phyloP scores from a whole-genome alignment of 345 rosid species.

The Aquilaria malaccensis region DNA sequence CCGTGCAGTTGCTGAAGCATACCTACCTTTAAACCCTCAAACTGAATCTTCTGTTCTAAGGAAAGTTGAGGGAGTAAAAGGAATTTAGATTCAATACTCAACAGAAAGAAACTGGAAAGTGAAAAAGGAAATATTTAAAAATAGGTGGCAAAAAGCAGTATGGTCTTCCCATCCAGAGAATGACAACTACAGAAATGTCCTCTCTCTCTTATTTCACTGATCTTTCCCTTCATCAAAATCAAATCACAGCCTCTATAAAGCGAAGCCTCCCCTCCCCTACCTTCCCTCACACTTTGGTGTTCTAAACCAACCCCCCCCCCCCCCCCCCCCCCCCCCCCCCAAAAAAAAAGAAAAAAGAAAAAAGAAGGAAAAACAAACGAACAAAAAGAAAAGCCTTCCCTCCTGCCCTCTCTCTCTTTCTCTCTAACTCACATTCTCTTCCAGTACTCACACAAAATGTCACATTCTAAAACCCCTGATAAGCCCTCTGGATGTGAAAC shows the following conservation, averaged over 20 bases:
- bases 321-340: neutral
- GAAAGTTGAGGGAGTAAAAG: too few species aligned
- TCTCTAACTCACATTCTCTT: neutral
- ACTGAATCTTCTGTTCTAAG: too few species aligned
- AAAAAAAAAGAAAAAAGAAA: too few species aligned
- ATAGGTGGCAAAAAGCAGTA: conserved; percentile 25
- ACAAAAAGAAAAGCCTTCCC: neutral
- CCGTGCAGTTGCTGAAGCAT: too few species aligned
- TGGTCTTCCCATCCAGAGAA: conserved; percentile 24
- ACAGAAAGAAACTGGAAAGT: neutral
- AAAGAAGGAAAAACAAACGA: too few species aligned
- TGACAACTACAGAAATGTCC: conserved; percentile 18
- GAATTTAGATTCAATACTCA: neutral
- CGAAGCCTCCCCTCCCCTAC: conserved; percentile 9
- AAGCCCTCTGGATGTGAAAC: conserved; percentile 23
- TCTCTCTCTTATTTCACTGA: neutral
- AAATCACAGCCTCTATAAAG: conserved; percentile 32
- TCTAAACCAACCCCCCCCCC: neutral
- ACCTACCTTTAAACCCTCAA: neutral
- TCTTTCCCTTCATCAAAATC: conserved; percentile 4
- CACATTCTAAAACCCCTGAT: conserved; percentile 24
- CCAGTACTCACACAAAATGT: conserved; percentile 13
- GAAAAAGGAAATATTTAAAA: conserved; percentile 3
- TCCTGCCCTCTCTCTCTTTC: neutral
- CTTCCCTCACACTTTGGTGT: conserved; percentile 10